Percentiles rank a stretch among this genome's conserved stretches.
Conservation (phyloP, 2,329 filamentous ascomycete genomes). For the Pseudocercospora macadamiae region DNA sequence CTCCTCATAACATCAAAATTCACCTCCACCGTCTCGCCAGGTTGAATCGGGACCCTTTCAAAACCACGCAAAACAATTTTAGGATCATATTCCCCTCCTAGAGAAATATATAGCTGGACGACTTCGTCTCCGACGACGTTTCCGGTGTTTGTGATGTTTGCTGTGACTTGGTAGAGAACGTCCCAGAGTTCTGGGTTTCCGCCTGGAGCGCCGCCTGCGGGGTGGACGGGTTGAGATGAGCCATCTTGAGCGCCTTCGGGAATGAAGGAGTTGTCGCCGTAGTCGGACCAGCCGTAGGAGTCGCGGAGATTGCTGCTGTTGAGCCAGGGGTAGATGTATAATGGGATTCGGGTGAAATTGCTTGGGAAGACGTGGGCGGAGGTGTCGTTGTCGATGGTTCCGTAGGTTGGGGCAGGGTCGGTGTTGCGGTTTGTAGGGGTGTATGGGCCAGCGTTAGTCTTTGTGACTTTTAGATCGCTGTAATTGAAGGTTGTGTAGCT, state of each 20-base stretch:
- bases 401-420: slow-evolving; percentile 64
- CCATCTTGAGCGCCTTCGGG: slow-evolving; percentile 55
- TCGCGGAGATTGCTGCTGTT: slow-evolving; percentile 62
- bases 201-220: slow-evolving; percentile 68
- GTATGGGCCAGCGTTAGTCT: slow-evolving; percentile 56
- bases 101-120: slow-evolving; percentile 56
- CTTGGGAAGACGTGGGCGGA: slow-evolving; percentile 70
- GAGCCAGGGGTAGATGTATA: slow-evolving; percentile 72
- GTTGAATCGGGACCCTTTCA: slow-evolving; percentile 40
- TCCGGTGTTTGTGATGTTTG: slow-evolving; percentile 67
- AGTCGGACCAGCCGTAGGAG: slow-evolving; percentile 61
- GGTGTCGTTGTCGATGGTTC: slow-evolving; percentile 64
- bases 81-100: slow-evolving; percentile 49
- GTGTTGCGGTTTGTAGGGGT: slow-evolving; percentile 64
- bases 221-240: slow-evolving; percentile 53
- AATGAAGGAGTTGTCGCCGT: slow-evolving; percentile 65
- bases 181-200: slow-evolving; percentile 63
- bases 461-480: slow-evolving; percentile 63
- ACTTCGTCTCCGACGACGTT: slow-evolving; percentile 55
- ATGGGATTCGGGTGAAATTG: slow-evolving; percentile 48
- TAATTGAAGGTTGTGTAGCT: slow-evolving; percentile 80
- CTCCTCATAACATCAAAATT: slow-evolving; percentile 25
- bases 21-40: slow-evolving; percentile 26
- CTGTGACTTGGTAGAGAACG: slow-evolving; percentile 58
- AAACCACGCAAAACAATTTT: slow-evolving; percentile 49